Conservation (phyloP, 1,139 yeast species). For the Yamadazyma diospyri region DNA sequence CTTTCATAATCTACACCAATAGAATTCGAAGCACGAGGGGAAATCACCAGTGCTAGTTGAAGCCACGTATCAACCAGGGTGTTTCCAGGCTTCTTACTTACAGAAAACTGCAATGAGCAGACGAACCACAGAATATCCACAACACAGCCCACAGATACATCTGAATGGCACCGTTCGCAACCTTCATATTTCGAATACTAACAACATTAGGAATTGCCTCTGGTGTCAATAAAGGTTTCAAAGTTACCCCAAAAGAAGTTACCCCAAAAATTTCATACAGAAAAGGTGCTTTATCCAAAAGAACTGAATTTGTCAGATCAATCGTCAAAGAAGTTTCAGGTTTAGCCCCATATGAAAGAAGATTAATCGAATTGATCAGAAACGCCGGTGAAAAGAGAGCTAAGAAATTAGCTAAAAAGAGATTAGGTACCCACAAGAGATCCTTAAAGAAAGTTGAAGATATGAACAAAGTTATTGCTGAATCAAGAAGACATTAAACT, state of each 20-base stretch:
- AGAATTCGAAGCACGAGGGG: too few species aligned
- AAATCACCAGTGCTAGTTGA: too few species aligned
- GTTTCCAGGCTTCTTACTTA: too few species aligned
- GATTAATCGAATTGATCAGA: conserved; percentile 98
- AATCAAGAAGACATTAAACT: conserved; percentile 78
- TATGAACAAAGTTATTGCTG: conserved; percentile 95
- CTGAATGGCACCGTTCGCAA: too few species aligned
- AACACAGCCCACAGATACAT: too few species aligned
- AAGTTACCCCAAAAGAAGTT: conserved; percentile 89
- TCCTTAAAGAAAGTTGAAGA: conserved; percentile 99
- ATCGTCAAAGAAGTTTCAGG: conserved; percentile 97
- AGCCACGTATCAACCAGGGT: too few species aligned
- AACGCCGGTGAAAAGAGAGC: conserved; percentile 99
- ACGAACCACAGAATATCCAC: too few species aligned
- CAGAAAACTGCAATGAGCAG: too few species aligned
- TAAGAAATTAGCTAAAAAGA: conserved; percentile 99
- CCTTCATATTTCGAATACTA: conserved; percentile 10
- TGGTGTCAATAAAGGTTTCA: conserved; percentile 99
- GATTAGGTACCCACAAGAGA: conserved; percentile 99
- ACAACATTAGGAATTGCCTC: conserved; percentile 78
- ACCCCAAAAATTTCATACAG: conserved; percentile 94
- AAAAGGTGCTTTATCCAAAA: conserved; percentile 96
- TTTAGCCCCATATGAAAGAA: conserved; percentile 99
- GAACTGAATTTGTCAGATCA: conserved; percentile 93
- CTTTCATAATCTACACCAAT: too few species aligned